These are phyloP conservation scores for Lyophyllum decastes DNA, from an alignment of 768 basidiomycete species.

Conservation along the genomic window DNA sequence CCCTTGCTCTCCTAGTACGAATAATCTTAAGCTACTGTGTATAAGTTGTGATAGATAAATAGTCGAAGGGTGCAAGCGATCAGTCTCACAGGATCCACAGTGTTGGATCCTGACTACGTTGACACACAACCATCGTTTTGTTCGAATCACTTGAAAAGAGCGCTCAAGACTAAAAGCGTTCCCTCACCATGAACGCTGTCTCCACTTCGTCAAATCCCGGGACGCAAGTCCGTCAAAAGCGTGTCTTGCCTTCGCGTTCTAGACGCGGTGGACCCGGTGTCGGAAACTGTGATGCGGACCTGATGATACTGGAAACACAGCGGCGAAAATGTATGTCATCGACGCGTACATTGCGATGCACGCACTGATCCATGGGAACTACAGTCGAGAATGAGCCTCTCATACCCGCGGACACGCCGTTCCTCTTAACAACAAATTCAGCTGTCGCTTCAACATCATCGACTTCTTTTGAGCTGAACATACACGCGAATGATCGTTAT, in stretches of 20 bases:
- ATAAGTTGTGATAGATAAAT: not conserved
- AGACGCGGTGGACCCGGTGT: conserved; percentile 81
- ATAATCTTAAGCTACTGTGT: no score
- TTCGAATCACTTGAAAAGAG: not conserved
- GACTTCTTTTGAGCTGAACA: conserved; percentile 48
- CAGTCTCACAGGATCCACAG: not conserved
- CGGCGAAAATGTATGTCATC: conserved; percentile 68
- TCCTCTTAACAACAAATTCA: conserved; percentile 77
- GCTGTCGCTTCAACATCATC: conserved; percentile 47
- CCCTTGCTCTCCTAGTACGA: no score
- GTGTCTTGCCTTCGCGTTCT: conserved; percentile 80
- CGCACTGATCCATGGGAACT: conserved; percentile 11
- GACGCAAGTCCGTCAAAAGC: conserved; percentile 59
- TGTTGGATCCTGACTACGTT: not conserved
- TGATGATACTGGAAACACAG: conserved; percentile 82
- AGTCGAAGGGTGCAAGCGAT: not conserved
- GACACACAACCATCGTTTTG: not conserved
- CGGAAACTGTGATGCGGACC: conserved; percentile 76
- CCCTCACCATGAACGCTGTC: conserved; percentile 36
- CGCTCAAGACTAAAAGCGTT: conserved; percentile 5
- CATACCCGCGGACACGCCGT: conserved; percentile 63
- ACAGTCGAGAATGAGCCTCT: conserved; percentile 73
- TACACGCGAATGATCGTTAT: conserved; percentile 66
- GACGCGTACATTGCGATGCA: conserved; percentile 5
- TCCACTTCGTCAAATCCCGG: conserved; percentile 34